A percentile compares a stretch with the other conserved stretches of the same genome.
These are phyloP conservation scores for Sherardia arvensis DNA, from an alignment of 257 asterid species.

Conservation along the genomic window DNA sequence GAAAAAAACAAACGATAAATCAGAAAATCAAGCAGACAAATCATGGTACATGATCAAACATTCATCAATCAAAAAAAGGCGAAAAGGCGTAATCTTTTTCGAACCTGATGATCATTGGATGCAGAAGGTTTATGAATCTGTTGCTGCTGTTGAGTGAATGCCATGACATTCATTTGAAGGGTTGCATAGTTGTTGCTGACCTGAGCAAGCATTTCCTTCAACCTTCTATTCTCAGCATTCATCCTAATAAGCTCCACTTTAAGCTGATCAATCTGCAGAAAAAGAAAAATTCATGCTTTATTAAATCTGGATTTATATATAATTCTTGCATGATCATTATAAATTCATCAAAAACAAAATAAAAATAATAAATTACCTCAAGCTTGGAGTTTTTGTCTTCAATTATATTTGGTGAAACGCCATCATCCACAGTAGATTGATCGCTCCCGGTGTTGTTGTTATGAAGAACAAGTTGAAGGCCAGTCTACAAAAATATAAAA, in stretches of 20 bases:
- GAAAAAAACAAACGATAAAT: not conserved
- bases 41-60: too few relatives aligned
- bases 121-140: slow-evolving; percentile 10
- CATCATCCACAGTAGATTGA: slow-evolving; percentile 77
- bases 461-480: slow-evolving; percentile 72
- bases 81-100: too few relatives aligned
- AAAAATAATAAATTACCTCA: slow-evolving; percentile 60
- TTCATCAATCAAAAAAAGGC: not conserved
- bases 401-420: slow-evolving; percentile 26
- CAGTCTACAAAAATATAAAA: slow-evolving; percentile 43
- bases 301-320: not conserved
- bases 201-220: slow-evolving; percentile 66
- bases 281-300: not conserved
- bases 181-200: slow-evolving; percentile 50
- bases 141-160: slow-evolving; percentile 31
- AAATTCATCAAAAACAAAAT: not conserved
- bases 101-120: slow-evolving; percentile 23
- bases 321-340: not conserved
- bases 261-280: slow-evolving; percentile 43
- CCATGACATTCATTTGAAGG: slow-evolving; percentile 49
- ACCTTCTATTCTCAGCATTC: slow-evolving; percentile 61
- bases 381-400: slow-evolving; percentile 44
- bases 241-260: slow-evolving; percentile 52
- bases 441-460: slow-evolving; percentile 75
- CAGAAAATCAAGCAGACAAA: not conserved